Evolutionary conservation across 2,329 filamentous ascomycete species (phyloP), one percentile per base, ranked within the genome.

Genomic region (Aspergillus sergii): DNA sequence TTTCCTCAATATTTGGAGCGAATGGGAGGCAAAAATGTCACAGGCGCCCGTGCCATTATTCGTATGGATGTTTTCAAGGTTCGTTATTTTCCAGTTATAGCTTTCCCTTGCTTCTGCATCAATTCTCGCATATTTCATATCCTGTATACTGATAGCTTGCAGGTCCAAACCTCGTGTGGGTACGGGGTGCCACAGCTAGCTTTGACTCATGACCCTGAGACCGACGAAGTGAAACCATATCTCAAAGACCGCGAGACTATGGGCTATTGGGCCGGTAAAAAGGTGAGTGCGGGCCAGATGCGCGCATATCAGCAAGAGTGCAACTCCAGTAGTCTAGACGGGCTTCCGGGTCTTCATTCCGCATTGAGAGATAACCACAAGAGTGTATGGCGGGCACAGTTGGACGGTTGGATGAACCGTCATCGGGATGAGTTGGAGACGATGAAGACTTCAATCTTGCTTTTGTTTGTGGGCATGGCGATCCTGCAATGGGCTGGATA

Each of bases 131-230:
- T 48, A 21, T 3, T 34, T 11, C 28, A 6, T 32, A 36, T 54
- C 19, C 21, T 36, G 9, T 16, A 32, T 50, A 39, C 32, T 39
- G 14, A 55, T n/a, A 79, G 75, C 82, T 88, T 60, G 28, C 32
- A 70, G 69, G 66, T 69, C n/a, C 88, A 90, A 81, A 90, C 87
- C 11, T 86, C 84, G 57, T 91, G 89, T 71, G 89, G 89, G 8
- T 91, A 83, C 68, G 87, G 85, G 28, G 87, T 91, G 9, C 88
- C 88, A 1, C 78, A 82, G 34, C 75, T 88, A 14, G 68, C 79
- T 68, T 69, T 81, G 71, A 71, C 65, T 10, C 64, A 77, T 9
- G 81, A 83, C 62, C 61, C 68, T 4, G 59, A 71, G 4, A 70
- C 66, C 41, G 61, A 69, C 30, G 58, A 70, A 48, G 58, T 67